A percentile compares a stretch with the other conserved stretches of the same genome.
Conservation (phyloP, 108 stramenopile genomes). For the Cyclotella cryptica region DNA sequence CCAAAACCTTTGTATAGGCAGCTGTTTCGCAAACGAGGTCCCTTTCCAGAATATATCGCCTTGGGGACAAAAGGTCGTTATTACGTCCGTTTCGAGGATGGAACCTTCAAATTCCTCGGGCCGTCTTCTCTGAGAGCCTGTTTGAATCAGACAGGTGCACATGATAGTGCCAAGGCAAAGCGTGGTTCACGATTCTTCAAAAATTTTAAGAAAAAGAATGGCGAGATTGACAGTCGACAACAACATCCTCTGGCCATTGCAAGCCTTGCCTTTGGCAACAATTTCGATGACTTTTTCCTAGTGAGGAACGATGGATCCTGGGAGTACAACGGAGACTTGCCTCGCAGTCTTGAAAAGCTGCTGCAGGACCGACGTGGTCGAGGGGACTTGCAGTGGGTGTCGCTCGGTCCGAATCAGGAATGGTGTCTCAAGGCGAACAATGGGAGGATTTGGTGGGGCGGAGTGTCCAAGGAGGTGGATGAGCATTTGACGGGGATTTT, state of each 20-base stretch:
- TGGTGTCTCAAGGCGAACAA: conserved; percentile 80
- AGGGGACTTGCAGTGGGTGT: conserved; percentile 67
- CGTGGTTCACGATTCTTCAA: conserved; percentile 5
- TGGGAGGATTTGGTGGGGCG: conserved; percentile 87
- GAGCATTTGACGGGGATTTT: conserved; percentile 55
- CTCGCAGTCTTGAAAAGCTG: conserved; percentile 62
- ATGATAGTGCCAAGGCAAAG: conserved; percentile 9
- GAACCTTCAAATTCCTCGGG: conserved; percentile 64
- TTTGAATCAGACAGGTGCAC: conserved; percentile 47
- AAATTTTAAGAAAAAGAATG: not conserved
- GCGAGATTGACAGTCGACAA: not conserved
- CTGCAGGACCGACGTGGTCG: conserved; percentile 58
- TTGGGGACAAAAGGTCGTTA: conserved; percentile 76
- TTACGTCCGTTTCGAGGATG: conserved; percentile 75
- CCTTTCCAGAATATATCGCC: conserved; percentile 70
- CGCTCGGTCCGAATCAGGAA: conserved; percentile 76
- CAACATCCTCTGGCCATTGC: conserved; percentile 6
- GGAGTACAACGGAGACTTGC: conserved; percentile 76
- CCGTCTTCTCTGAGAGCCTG: conserved; percentile 62
- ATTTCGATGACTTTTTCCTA: conserved; percentile 74
- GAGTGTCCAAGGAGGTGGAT: conserved; percentile 67
- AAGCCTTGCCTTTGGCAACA: conserved; percentile 72
- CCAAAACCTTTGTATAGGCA: conserved; percentile 67
- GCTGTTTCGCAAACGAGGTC: conserved; percentile 51
- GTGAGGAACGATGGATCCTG: conserved; percentile 80